Percentiles rank a stretch among this genome's conserved stretches.
phyloP scores from a whole-genome alignment of 768 basidiomycete species.

The Tricholoma saponaceum region DNA sequence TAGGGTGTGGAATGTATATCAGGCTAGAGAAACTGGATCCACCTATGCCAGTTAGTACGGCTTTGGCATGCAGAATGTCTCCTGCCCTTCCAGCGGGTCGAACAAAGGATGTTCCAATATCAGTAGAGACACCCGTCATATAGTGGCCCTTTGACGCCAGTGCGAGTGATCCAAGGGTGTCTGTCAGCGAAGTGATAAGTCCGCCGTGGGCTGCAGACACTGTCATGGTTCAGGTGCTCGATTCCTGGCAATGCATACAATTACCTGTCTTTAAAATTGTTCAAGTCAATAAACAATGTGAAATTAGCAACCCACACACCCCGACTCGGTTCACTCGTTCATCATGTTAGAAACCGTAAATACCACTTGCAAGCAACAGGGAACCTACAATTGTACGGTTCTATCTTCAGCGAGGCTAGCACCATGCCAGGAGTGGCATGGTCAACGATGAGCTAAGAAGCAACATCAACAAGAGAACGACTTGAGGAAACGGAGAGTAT shows the following conservation, averaged over 20 bases:
- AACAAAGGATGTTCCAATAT: constrained; percentile 76
- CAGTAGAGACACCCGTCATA: constrained; percentile 87
- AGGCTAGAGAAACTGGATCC: constrained; percentile 2
- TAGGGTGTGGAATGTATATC: neutral
- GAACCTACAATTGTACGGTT: constrained; percentile 65
- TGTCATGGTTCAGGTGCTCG: neutral
- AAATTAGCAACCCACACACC: constrained; percentile 36
- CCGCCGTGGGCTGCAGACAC: constrained; percentile 63
- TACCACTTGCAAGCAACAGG: neutral
- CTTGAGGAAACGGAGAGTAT: constrained; percentile 11
- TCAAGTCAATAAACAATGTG: constrained; percentile 1
- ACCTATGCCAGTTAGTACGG: constrained; percentile 71
- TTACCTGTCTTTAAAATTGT: constrained; percentile 33
- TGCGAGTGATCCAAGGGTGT: constrained; percentile 82
- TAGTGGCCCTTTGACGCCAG: constrained; percentile 77
- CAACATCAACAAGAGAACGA: neutral
- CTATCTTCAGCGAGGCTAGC: constrained; percentile 65
- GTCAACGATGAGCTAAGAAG: constrained; percentile 53
- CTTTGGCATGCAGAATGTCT: constrained; percentile 62
- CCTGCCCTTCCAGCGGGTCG: constrained; percentile 71
- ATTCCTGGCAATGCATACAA: neutral
- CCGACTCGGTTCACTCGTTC: constrained; percentile 75
- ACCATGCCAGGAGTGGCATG: constrained; percentile 70
- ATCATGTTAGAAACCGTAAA: constrained; percentile 5
- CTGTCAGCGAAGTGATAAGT: constrained; percentile 75